Conservation (phyloP, 352 stramenopile genomes). For the Phytopythium ostracodes region DNA sequence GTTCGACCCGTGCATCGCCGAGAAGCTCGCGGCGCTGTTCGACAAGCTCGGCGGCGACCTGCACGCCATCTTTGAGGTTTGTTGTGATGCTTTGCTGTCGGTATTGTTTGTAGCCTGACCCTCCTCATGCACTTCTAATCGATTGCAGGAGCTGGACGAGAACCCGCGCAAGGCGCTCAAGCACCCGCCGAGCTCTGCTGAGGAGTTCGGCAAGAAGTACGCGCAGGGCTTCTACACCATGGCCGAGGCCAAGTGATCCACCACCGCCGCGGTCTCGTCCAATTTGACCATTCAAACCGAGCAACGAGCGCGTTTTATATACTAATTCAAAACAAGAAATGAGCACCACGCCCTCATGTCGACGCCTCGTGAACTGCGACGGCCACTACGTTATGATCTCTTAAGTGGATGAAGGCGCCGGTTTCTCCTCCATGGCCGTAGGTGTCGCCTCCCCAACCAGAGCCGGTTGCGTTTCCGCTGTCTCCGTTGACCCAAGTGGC, state of each 20-base stretch:
- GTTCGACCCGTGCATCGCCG: constrained; percentile 51
- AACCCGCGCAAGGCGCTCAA: constrained; percentile 78
- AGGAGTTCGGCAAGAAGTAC: constrained; percentile 78
- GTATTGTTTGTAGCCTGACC: background rate
- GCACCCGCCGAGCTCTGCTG: constrained; percentile 47
- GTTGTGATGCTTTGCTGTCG: no score
- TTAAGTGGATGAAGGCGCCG: background rate
- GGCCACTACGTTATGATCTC: no score
- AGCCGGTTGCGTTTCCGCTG: background rate
- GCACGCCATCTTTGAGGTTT: constrained; percentile 60
- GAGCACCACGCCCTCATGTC: background rate
- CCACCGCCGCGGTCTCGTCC: no score
- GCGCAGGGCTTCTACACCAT: constrained; percentile 84
- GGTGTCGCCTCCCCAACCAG: background rate
- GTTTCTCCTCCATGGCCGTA: background rate
- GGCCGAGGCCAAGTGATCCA: constrained; percentile 68
- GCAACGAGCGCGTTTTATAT: background rate
- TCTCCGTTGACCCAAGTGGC: background rate
- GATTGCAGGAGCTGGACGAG: constrained; percentile 59
- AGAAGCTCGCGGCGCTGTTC: constrained; percentile 51
- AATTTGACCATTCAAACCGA: background rate
- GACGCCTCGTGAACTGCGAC: no score
- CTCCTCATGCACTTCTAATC: no score
- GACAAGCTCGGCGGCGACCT: constrained; percentile 63
- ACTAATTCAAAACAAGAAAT: background rate